Conservation (phyloP, 208 protist species). For the Angomonas ambiguus region DNA sequence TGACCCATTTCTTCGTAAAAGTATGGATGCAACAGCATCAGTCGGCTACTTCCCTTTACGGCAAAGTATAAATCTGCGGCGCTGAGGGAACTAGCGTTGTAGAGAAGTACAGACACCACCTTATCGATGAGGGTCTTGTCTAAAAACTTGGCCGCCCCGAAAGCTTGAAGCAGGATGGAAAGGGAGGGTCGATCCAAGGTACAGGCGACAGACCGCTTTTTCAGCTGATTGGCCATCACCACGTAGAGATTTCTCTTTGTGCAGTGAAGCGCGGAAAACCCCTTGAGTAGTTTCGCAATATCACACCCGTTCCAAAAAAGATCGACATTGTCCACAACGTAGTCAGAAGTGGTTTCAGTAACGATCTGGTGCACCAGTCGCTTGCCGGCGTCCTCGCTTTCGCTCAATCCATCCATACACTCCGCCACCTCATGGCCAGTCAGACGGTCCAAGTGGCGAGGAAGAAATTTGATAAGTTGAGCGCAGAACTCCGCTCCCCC, state of each 20-base stretch:
- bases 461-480: conserved; percentile 26
- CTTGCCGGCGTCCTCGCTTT: conserved; percentile 49
- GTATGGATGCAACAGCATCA: conserved; percentile 50
- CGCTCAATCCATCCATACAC: conserved; percentile 49
- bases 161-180: conserved; percentile 49
- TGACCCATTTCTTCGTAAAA: conserved; percentile 61
- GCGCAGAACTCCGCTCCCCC: conserved; percentile 11
- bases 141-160: conserved; percentile 68
- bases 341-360: conserved; percentile 55
- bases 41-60: conserved; percentile 56
- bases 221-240: conserved; percentile 49
- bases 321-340: conserved; percentile 65
- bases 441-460: conserved; percentile 37
- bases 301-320: conserved; percentile 58
- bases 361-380: conserved; percentile 70
- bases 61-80: conserved; percentile 56
- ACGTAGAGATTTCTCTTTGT: conserved; percentile 75
- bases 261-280: conserved; percentile 72
- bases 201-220: conserved; percentile 30
- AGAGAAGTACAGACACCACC: conserved; percentile 27
- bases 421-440: conserved; percentile 38
- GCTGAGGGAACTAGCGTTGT: conserved; percentile 30
- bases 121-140: conserved; percentile 63
- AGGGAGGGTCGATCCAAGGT: conserved; percentile 48
- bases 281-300: conserved; percentile 59